phyloP scores from a whole-genome alignment of 257 asterid genomes.

The Voacanga thouarsii region DNA sequence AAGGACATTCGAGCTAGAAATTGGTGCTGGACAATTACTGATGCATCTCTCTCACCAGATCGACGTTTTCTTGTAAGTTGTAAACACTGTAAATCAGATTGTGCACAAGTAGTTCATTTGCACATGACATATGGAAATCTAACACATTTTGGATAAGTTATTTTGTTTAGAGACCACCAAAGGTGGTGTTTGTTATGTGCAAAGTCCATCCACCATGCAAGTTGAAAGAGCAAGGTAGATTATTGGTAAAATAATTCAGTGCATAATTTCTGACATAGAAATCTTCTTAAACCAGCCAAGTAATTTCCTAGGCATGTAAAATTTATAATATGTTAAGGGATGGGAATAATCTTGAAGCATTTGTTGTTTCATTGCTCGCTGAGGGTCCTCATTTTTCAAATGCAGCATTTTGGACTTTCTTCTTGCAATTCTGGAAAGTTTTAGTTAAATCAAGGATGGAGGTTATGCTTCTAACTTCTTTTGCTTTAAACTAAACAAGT shows the following conservation, averaged over 20 bases:
- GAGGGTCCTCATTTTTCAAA: too few relatives aligned
- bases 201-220: not conserved
- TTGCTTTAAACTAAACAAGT: not conserved
- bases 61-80: conserved; percentile 76
- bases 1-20: too few relatives aligned
- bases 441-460: too few relatives aligned
- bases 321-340: not conserved
- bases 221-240: not conserved
- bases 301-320: not conserved
- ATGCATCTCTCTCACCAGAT: conserved; percentile 84
- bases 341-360: too few relatives aligned
- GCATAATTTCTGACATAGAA: not conserved
- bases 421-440: too few relatives aligned
- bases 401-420: too few relatives aligned
- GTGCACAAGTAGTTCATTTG: conserved; percentile 6
- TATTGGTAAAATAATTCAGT: not conserved
- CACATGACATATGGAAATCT: not conserved
- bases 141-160: not conserved
- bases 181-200: not conserved
- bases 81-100: not conserved
- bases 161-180: not conserved
- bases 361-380: too few relatives aligned
- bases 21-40: conserved; percentile 96
- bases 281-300: not conserved
- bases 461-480: not conserved